Base-by-base conservation (phyloP, 352 stramenopile species). In the Phytophthora nicotianae region DNA sequence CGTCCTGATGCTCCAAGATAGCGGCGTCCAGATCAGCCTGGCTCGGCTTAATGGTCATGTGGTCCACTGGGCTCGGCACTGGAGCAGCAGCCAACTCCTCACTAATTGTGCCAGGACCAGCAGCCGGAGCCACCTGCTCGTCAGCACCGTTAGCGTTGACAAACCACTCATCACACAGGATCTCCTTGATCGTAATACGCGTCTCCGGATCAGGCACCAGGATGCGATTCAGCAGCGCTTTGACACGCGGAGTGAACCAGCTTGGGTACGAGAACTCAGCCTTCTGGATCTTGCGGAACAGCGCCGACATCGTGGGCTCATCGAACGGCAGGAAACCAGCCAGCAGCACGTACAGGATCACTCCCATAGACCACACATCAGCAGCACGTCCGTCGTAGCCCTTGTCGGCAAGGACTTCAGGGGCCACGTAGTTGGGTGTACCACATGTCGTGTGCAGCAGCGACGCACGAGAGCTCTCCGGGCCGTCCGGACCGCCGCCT, bases 281-380 rank as follows among this genome's bases (percentile, higher is more conserved):
- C 58, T 92, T 96, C 65, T 98, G 93, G 68, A 99, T 99, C 77
- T 98, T 98, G 50, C 88, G 83, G 75, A 99, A 99, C 8, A 99
- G 79, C 41, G 90, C 93, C 42, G 90, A 93, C 88, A 99, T 98
- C 3, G 89, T 98, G 1, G 88, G 87, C 59, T 98, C 95, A 61
- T 98, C 95, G 53, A 98, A 98, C 32, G 95, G 95, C 32, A 98
- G 68, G 66, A 97, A 98, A 10, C 95, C 94, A 27, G 88, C 89
- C 37, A 97, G 82, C 56, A 97, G 66, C 32, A 96, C 89, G 73
- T 99, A 99, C 29, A 99, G 81, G 58, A 99, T 99, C 16, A 99
- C 97, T 48, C 98, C 98, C 60, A 97, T 98, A 37, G 90, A 98
- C 97, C 98, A 99, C 20, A 99, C 95, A 79, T 97, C 89, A 19